Evolutionary conservation across 78 protist genomes (phyloP).

Genomic region (Blattamonas nauphoetae): DNA sequence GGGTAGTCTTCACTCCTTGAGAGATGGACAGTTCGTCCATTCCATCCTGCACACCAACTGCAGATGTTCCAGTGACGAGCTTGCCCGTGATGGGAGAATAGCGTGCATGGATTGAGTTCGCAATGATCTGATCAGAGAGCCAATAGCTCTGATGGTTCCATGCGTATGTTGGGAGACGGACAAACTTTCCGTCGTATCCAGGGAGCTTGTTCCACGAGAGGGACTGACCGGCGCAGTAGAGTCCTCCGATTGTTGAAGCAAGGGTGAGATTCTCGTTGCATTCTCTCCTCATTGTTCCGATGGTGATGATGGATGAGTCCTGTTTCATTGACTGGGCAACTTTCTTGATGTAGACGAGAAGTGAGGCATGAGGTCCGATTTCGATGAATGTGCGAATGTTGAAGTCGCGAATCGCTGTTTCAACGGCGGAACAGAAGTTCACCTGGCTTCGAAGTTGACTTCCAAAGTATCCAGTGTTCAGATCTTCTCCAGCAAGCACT

Average conservation of each 20-base stretch:
- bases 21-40: neutral
- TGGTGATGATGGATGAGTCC: neutral
- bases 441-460: neutral
- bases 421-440: neutral
- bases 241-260: neutral
- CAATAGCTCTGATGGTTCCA: neutral
- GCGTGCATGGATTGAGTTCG: neutral
- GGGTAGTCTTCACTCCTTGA: neutral
- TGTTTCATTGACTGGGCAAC: neutral
- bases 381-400: neutral
- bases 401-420: neutral
- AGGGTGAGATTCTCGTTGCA: neutral
- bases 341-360: neutral
- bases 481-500: neutral
- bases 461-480: neutral
- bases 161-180: constrained; percentile 2
- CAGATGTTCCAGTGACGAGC: neutral
- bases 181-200: neutral
- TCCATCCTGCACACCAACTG: neutral
- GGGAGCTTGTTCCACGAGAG: neutral
- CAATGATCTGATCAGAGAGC: neutral
- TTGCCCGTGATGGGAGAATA: neutral
- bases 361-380: neutral
- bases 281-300: neutral
- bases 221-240: neutral